Base-by-base conservation (phyloP, 2,329 filamentous ascomycete genomes). In the Pseudocercospora eumusae region DNA sequence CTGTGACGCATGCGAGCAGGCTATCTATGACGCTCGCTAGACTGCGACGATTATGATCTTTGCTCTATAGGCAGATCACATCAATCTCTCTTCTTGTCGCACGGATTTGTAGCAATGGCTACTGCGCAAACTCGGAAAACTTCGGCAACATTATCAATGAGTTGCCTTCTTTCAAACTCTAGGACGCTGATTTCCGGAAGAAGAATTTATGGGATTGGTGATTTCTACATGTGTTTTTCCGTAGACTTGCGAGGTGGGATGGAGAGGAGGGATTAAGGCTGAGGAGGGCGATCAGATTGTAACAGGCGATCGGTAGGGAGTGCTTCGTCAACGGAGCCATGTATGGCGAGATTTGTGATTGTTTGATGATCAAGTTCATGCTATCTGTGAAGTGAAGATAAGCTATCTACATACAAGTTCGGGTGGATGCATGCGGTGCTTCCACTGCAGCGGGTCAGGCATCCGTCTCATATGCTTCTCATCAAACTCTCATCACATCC, bases 331-430 rank as follows among this genome's bases (percentile, higher is more conserved):
- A 61, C 45, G 44, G 59, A 13, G 28, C 57, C 8, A 57, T 61
- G 59, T 36, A 58, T 52, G 54, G 59, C 6, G 59, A 61, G 45
- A 44, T 23, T 25, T 61, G 59, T 54, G 54, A 61, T 47, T 23
- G 44, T 47, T 47, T 21, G 44, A 40, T 36, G 33, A 4, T 2
- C 2, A 10, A 1, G 4, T 36, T 36, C 28, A 4, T 31, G 8
- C 23, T 25, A 25, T 25, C 23, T 25, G 15, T 33, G 31, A 33
- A 33, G 31, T 33, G 31, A 33, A 33, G 31, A n/a, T 7, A 40
- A 40, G 36, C 15, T 40, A 40, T 40, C 36, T 47, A 47, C 21
- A 13, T 45, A 45, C 42, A 18, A 11, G 21, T 45, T 45, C 18
- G 42, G 42, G n/a, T 18, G 42, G 20, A 11, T 21, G 18, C 44